Conservation (phyloP, 140 eudicot genomes). For the Bidens hawaiensis region DNA sequence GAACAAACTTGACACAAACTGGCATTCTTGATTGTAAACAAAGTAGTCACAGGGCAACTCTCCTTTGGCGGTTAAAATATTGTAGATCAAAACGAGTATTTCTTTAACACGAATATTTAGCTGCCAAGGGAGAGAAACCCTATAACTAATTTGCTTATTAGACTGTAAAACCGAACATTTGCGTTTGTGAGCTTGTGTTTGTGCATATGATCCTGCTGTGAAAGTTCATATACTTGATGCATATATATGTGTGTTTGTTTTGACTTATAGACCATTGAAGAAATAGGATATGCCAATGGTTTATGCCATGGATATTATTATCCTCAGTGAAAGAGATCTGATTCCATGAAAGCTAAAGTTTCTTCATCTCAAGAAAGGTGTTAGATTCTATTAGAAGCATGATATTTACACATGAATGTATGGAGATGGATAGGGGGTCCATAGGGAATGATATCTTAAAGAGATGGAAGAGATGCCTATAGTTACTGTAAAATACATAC, state of each 20-base stretch:
- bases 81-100: neutral
- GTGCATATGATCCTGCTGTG: neutral
- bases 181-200: too few relatives aligned
- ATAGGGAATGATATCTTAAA: conserved; percentile 7
- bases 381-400: conserved; percentile 17
- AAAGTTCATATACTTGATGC: neutral
- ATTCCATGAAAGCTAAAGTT: conserved; percentile 28
- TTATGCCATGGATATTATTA: conserved; percentile 38
- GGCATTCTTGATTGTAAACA: conserved; percentile 21
- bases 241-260: conserved; percentile 21
- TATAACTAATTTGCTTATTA: conserved; percentile 27
- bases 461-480: conserved; percentile 20
- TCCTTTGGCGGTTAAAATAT: conserved; percentile 48
- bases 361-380: conserved; percentile 14
- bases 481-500: neutral
- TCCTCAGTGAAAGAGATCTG: conserved; percentile 8
- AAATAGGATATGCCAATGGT: conserved; percentile 33
- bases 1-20: neutral
- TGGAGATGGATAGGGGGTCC: conserved; percentile 10
- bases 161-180: neutral
- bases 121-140: conserved; percentile 56
- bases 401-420: conserved; percentile 12
- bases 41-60: conserved; percentile 59
- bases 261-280: conserved; percentile 26
- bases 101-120: conserved; percentile 3